phyloP scores from a whole-genome alignment of 805 yeast species.

The Saccharomycopsis olivae region DNA sequence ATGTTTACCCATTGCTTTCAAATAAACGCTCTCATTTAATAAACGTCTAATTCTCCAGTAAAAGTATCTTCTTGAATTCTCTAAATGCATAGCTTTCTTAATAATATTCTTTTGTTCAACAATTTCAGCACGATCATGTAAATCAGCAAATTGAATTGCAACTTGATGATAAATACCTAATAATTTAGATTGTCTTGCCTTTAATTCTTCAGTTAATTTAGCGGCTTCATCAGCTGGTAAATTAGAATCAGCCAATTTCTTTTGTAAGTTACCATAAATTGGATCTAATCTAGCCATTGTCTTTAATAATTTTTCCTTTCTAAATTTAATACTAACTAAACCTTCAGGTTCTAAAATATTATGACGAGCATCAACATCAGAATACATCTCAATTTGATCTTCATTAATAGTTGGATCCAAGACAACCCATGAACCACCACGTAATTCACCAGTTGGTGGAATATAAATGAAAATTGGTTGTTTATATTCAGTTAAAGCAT shows the following conservation, averaged over 20 bases:
- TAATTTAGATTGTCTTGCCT: constrained; percentile 68
- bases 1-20: constrained; percentile 60
- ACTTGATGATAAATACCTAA: constrained; percentile 87
- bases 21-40: constrained; percentile 80
- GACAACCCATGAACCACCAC: constrained; percentile 99
- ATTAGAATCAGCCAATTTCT: constrained; percentile 37
- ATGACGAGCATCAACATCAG: constrained; percentile 89
- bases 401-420: constrained; percentile 96
- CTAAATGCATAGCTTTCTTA: constrained; percentile 77
- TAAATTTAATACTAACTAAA: constrained; percentile 96
- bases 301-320: constrained; percentile 82
- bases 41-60: constrained; percentile 99
- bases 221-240: constrained; percentile 57
- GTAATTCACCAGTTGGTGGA: constrained; percentile 96
- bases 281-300: constrained; percentile 88
- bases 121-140: constrained; percentile 96
- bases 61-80: constrained; percentile 84
- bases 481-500: constrained; percentile 88
- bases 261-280: constrained; percentile 58
- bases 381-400: constrained; percentile 99
- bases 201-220: constrained; percentile 51
- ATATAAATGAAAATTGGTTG: constrained; percentile 96
- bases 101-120: constrained; percentile 94
- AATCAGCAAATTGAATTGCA: constrained; percentile 92
- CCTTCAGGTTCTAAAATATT: constrained; percentile 99